A percentile compares a stretch with the other conserved stretches of the same genome.
These are phyloP conservation scores for Boletus tomentosulus DNA, from an alignment of 768 basidiomycete species.

Conservation along the genomic window DNA sequence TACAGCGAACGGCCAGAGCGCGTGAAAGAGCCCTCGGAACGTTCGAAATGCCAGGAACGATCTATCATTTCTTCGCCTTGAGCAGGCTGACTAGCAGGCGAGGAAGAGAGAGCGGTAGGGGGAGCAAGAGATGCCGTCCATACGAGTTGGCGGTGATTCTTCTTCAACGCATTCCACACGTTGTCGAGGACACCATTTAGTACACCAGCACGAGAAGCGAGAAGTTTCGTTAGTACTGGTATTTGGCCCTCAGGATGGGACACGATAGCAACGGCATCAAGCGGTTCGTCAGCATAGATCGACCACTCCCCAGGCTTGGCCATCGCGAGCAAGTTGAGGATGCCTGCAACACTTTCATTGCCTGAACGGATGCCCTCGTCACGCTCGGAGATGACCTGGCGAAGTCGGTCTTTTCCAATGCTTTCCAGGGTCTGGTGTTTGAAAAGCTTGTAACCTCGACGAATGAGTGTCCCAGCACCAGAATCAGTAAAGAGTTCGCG, in stretches of 20 bases:
- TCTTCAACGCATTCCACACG: conserved; percentile 93
- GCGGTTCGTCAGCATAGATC: conserved; percentile 97
- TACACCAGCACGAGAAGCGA: conserved; percentile 81
- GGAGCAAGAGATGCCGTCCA: conserved; percentile 83
- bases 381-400: conserved; percentile 91
- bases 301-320: conserved; percentile 84
- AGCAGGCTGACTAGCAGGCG: conserved; percentile 2
- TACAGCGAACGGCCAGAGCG: conserved; percentile 90
- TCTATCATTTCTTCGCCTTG: conserved; percentile 79
- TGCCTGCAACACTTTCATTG: conserved; percentile 79
- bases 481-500: conserved; percentile 98
- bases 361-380: conserved; percentile 89
- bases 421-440: conserved; percentile 77
- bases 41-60: conserved; percentile 97
- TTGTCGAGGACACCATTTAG: conserved; percentile 97
- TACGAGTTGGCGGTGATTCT: conserved; percentile 90
- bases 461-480: conserved; percentile 96
- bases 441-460: conserved; percentile 97
- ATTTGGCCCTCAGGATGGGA: conserved; percentile 85
- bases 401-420: conserved; percentile 90
- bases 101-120: conserved; percentile 8
- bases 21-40: conserved; percentile 96
- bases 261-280: conserved; percentile 93
- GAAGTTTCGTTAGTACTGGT: conserved; percentile 90
- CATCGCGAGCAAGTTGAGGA: conserved; percentile 53